Evolutionary conservation across 768 basidiomycete genomes (phyloP), one percentile per base, ranked within the genome.

Genomic region (Glaciozyma martinii): DNA sequence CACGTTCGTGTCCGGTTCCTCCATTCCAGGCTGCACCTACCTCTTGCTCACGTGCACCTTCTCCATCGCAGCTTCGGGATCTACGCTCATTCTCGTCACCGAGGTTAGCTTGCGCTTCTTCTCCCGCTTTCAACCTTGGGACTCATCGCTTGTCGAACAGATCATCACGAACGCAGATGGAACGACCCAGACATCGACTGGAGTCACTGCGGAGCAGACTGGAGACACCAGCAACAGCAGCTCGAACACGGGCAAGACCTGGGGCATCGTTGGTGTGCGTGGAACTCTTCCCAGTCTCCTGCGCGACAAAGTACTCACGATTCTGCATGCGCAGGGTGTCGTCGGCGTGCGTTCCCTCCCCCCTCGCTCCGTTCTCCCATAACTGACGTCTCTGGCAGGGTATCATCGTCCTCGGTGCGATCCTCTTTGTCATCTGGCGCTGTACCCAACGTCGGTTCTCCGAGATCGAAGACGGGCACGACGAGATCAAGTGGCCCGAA

Each of bases 401-500:
- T 9, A 54, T 71, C 25, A 42, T 66, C 44, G 56, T 62, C 15
- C 50, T 73, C 27, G 57, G 56, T 13, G 65, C 50, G 3, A 19
- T 66, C 23, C 65, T 71, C 23, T 71, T 70, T 50, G 7, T 73
- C 43, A 61, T 60, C 29, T 73, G 63, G 52, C 63, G 68, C 46
- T 54, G 56, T 49, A 59, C 68, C 5, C 70, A 70, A 40, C 59
- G 66, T 4, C 67, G 72, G 18, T 73, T 71, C 64, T 62, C 62
- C 27, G 55, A 65, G 25, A 33, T 71, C 42, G 72, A 73, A 30
- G 63, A 71, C 52, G 66, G 62, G 33, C 52, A 3, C 27, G 59
- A 61, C 30, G 70, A 64, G 43, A 71, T 73, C 57, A 63, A 65
- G 46, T 73, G 72, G 72, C 72, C 72, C 21, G 72, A 71, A n/a